Conservation (phyloP, 371 early-diverging fungal species). For the Synchytrium microbalum region DNA sequence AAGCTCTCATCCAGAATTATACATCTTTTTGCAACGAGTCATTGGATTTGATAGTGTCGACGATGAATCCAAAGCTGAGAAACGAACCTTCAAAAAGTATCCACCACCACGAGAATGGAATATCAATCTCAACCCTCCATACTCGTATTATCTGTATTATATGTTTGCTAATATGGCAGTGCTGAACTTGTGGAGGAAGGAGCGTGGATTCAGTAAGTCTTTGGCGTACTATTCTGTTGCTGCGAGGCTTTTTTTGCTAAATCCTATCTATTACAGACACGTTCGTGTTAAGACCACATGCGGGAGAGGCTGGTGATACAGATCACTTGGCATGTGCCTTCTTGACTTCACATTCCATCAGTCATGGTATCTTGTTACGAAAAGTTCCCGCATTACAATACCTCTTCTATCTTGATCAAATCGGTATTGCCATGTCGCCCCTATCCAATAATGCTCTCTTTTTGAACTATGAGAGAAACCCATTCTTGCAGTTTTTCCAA, state of each 20-base stretch:
- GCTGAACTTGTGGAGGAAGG: conserved; percentile 78
- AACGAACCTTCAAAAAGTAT: conserved; percentile 71
- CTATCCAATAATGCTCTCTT: conserved; percentile 97
- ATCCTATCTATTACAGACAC: conserved; percentile 49
- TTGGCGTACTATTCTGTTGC: background rate
- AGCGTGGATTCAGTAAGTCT: conserved; percentile 70
- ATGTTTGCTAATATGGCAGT: conserved; percentile 86
- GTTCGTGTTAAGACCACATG: conserved; percentile 91
- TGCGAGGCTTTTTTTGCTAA: background rate
- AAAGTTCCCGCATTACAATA: conserved; percentile 97
- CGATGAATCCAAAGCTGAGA: conserved; percentile 92
- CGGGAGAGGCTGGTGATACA: conserved; percentile 97
- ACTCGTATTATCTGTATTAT: conserved; percentile 96
- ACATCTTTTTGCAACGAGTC: conserved; percentile 89
- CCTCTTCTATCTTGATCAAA: conserved; percentile 87
- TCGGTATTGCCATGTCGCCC: conserved; percentile 98
- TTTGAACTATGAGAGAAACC: conserved; percentile 93
- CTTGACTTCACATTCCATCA: conserved; percentile 83
- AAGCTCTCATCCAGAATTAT: conserved; percentile 74
- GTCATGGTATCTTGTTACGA: conserved; percentile 92
- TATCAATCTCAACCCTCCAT: conserved; percentile 80
- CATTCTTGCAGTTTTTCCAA: conserved; percentile 88
- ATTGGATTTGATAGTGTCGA: conserved; percentile 97
- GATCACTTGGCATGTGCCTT: conserved; percentile 94
- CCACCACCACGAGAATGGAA: conserved; percentile 84